Evolutionary conservation across 164 flowering plant species (phyloP), one percentile per base, ranked within the genome.

Genomic region (Saururus chinensis): DNA sequence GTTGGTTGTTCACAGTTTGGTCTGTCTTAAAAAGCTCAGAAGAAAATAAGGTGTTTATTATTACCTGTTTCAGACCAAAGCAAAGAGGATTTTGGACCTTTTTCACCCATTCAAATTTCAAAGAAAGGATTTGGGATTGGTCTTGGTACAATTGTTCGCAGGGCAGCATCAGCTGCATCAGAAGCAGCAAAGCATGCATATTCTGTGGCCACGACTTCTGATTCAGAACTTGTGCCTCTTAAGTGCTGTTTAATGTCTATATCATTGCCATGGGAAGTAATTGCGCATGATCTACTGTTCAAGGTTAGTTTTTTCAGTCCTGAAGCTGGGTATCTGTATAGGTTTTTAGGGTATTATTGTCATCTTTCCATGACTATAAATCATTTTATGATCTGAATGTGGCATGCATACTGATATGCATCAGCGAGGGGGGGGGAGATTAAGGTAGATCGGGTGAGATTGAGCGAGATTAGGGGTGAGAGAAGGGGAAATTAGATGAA

Each of bases 181-280:
- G 78, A 74, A 60, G 99, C 95, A 20, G 97, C 97, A 71, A 89
- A 85, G 73, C 90, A 90, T 57, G 97, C 96, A 24, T 89, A 85
- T 75, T 91, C 95, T 22, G 97, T 91, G 45, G 91, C 81, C 59
- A 73, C 73, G 54, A 69, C 57, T 59, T 66, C 68, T 25, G 87
- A 86, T 42, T 86, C 81, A 9, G 95, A 84, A 72, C 79, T 85
- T 80, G 22, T 93, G 24, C 99, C 97, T 61, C 85, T 93, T 56
- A 90, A 85, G 71, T 93, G 99, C 76, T 84, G 91, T 79, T 81
- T 93, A 55, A 93, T 93, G 97, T 93, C 99, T 51, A 75, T 93
- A 70, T 82, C 97, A 16, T 71, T 93, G 73, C 97, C 99, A 5
- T 93, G 99, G 99, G 99, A 93, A 52, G 67, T 84, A 71, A 88